These are phyloP conservation scores for Dothiorella sarmentorum DNA, from an alignment of 2,329 filamentous ascomycete genomes.

Conservation along the genomic window DNA sequence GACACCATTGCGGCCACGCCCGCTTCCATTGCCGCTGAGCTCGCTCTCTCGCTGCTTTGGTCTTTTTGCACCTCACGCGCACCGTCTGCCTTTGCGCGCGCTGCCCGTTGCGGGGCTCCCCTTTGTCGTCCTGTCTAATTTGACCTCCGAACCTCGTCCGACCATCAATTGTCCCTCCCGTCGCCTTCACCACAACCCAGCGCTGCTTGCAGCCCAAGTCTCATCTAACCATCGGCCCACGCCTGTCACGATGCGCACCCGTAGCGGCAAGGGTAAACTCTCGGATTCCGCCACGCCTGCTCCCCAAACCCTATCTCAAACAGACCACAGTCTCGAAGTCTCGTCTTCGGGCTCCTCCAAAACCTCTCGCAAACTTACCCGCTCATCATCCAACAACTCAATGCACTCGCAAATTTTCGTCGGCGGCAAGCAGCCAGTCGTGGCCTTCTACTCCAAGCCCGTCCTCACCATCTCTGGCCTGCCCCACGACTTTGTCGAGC, in stretches of 20 bases:
- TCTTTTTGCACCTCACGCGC: neutral
- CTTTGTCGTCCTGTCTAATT: constrained; percentile 14
- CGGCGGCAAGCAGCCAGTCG: constrained; percentile 24
- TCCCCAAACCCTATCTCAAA: constrained; percentile 7
- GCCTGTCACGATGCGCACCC: constrained; percentile 18
- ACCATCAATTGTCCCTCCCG: constrained; percentile 9
- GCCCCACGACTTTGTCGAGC: constrained; percentile 9
- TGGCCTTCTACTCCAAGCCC: constrained; percentile 32
- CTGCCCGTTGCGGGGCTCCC: neutral
- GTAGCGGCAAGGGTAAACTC: constrained; percentile 19
- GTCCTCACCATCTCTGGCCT: constrained; percentile 35
- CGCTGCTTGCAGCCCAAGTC: neutral
- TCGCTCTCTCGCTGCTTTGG: neutral
- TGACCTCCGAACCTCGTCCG: constrained; percentile 14
- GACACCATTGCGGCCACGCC: constrained; percentile 4
- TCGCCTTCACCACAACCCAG: neutral
- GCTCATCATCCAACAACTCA: constrained; percentile 35
- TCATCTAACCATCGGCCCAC: neutral
- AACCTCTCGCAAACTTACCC: constrained; percentile 28
- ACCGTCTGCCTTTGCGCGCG: neutral
- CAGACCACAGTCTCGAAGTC: constrained; percentile 10
- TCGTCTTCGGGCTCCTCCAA: constrained; percentile 9
- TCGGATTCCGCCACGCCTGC: constrained; percentile 16
- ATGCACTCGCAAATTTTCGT: constrained; percentile 28
- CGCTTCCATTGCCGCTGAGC: neutral